Conservation (phyloP, 176 grass and related monocot species). For the Rhynchospora breviuscula region DNA sequence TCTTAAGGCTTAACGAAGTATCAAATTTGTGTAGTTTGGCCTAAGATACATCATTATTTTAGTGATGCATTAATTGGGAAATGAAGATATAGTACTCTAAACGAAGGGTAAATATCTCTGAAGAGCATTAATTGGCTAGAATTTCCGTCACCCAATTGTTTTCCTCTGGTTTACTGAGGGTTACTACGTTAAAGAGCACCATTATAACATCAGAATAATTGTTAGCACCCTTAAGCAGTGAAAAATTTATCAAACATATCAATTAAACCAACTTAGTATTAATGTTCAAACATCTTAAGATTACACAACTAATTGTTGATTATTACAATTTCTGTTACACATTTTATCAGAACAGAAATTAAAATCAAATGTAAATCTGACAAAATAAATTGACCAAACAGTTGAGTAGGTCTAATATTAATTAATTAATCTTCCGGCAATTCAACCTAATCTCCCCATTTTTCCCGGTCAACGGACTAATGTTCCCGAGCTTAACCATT, state of each 20-base stretch:
- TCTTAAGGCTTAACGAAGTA: too few species aligned
- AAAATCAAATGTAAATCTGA: not conserved
- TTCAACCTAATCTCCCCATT: constrained; percentile 56
- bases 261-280: not conserved
- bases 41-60: too few species aligned
- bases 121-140: too few species aligned
- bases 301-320: not conserved
- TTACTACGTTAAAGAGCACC: not conserved
- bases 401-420: not conserved
- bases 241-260: not conserved
- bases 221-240: not conserved
- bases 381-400: not conserved
- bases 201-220: not conserved
- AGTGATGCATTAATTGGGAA: too few species aligned
- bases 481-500: constrained; percentile 54
- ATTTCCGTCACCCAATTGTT: too few species aligned
- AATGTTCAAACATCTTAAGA: not conserved
- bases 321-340: not conserved
- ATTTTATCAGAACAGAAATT: not conserved
- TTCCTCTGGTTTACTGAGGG: too few species aligned
- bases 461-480: constrained; percentile 24
- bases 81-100: too few species aligned
- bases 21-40: too few species aligned
- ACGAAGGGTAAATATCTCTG: too few species aligned
- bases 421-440: constrained; percentile 51